Base-by-base conservation (phyloP, 2,329 filamentous ascomycete species). In the Cladophialophora bantiana region DNA sequence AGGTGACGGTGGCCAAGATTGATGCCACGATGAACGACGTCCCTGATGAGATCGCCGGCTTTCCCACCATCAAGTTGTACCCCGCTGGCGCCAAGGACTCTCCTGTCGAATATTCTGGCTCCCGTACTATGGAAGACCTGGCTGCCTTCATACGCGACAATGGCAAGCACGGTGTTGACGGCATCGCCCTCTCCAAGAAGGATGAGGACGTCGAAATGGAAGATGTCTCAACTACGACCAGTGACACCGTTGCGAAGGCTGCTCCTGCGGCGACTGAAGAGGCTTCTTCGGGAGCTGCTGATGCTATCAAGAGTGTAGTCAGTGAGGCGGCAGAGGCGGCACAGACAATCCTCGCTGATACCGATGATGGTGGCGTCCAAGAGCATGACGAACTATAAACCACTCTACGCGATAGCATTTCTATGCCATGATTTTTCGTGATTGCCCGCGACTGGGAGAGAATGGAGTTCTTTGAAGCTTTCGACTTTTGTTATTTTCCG, bases 1-100 rank as follows among this genome's bases (percentile, higher is more conserved):
- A 88, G 85, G 88, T 87, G 81, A 86, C 82, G 74, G 88, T 88
- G 84, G 90, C 84, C 82, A 99, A 99, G 90, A 90, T 99, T 74
- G 95, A 99, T 77, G 95, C 95, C 67, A 99, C 95, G 70, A 82
- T 83, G 83, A 99, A 99, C 84, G 95, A 99, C 75, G 92, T 98
- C 66, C 95, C 95, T 66, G 94, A 98, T 81, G 92, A 97, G 84
- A 93, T 99, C 77, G 88, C 92, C 81, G 95, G 95, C 71, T 99
- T 99, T 90, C 95, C 95, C 65, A 99, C 95, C 80, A 97, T 99
- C 88, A 98, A 98, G 88, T 88, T 99, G 73, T 99, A 89, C 90
- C 88, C 92, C 71, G 95, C 95, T 75, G 94, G 93, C 76, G 86
- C 86, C 81, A 99, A 99, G 89, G 85, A 86, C 77, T 84, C 88